A percentile compares a stretch with the other conserved stretches of the same genome.
Conservation (phyloP, 2,329 filamentous ascomycete genomes). For the Gyromitra esculenta region DNA sequence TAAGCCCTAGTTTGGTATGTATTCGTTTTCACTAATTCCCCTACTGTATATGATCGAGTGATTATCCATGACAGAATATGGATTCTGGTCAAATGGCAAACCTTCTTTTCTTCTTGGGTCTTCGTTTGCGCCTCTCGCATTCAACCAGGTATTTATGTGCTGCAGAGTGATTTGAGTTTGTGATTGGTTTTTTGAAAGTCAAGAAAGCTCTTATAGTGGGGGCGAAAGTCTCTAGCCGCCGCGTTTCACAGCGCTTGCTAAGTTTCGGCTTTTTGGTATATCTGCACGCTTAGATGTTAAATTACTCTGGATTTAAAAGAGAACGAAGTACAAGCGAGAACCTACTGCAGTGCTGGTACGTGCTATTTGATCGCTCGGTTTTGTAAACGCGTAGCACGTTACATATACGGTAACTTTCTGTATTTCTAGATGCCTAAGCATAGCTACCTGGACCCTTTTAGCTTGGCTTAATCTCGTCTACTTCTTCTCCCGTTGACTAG, state of each 20-base stretch:
- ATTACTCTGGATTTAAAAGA: background rate
- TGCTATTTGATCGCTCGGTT: background rate
- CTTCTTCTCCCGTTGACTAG: too few relatives aligned
- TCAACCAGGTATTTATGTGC: too few relatives aligned
- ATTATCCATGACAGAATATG: conserved; percentile 2
- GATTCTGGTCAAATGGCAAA: background rate
- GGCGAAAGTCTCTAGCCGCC: too few relatives aligned
- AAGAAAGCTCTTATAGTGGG: too few relatives aligned
- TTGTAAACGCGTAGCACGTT: background rate
- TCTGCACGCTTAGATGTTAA: background rate
- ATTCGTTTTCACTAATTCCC: background rate
- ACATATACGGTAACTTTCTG: background rate
- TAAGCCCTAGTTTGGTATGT: too few relatives aligned
- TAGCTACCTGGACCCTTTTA: background rate
- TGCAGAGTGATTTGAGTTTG: too few relatives aligned
- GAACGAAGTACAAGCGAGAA: background rate
- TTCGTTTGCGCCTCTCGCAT: too few relatives aligned
- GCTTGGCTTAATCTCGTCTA: too few relatives aligned
- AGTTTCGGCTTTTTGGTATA: background rate
- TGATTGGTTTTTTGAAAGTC: too few relatives aligned
- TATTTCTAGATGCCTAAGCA: background rate
- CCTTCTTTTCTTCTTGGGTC: background rate
- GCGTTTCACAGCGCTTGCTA: too few relatives aligned
- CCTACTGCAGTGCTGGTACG: background rate
- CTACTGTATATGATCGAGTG: conserved; percentile 1